Evolutionary conservation across 331 rosid genomes (phyloP), one percentile per base, ranked within the genome.

Genomic region (Rosa hybrid): DNA sequence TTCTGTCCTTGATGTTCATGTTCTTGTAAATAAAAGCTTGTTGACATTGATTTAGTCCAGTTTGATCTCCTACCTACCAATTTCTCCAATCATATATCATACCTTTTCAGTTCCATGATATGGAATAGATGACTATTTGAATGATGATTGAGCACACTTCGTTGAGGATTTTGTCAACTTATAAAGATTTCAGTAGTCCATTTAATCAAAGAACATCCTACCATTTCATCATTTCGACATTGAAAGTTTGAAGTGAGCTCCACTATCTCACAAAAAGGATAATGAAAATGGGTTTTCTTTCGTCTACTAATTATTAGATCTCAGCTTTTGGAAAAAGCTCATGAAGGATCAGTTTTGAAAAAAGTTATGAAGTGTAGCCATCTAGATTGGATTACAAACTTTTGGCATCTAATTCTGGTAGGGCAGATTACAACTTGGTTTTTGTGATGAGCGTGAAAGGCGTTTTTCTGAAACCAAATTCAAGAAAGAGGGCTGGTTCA

Each of bases 391-490:
- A 60, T 48, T 4, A 11, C 48, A 17, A 1, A 4, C 16, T 44
- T 70, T 68, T 70, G 30, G 16, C 57, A 42, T 23, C 20, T 38
- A 18, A 16, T 23, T 21, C 68, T 63, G 74, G 80, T 20, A 50
- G 74, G 51, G 23, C 53, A 50, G 12, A 13, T 50, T 5, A 2
- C 12, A 50, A 74, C 13, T 39, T 76, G 59, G 12, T 39, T 60
- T 16, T 44, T 23, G 59, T 42, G 30, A 76, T 8, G 57, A 60
- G 57, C 57, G 16, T 60, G 45, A 14, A 18, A 44, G 25, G 71
- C 57, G 18, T 76, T 41, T 76, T 25, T 12, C 39, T 23, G 27
- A 44, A 60, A 76, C 78, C 23, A 16, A 76, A 76, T 76, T 60
- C 44, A 76, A 60, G 57, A 50, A 49, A 38, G 20, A 76, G 71